Evolutionary conservation across 345 rosid species (phyloP).

Genomic region (Capsella bursapastoris): DNA sequence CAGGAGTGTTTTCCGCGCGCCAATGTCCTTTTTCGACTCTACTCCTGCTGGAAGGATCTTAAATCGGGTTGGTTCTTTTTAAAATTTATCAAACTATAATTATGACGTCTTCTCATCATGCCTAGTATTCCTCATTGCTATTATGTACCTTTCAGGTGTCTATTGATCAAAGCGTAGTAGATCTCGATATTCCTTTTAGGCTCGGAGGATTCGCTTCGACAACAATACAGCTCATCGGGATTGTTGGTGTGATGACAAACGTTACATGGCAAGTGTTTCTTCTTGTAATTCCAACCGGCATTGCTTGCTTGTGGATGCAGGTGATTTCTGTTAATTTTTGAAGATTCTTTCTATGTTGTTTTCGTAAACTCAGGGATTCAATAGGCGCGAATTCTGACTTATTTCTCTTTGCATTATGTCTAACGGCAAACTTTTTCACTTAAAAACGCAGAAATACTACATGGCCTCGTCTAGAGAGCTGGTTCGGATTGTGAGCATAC

Average conservation of each 20-base stretch:
- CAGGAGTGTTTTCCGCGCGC: background rate
- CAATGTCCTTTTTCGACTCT: background rate
- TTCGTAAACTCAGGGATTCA: background rate
- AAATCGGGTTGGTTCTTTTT: background rate
- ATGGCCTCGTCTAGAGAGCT: background rate
- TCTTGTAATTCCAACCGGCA: background rate
- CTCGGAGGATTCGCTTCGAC: background rate
- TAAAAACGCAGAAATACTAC: background rate
- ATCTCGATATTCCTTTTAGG: slow-evolving; percentile 1
- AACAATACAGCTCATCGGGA: background rate
- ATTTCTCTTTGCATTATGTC: background rate
- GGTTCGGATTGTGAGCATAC: background rate
- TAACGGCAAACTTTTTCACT: background rate
- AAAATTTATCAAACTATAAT: background rate
- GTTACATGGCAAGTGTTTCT: background rate
- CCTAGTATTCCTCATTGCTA: background rate
- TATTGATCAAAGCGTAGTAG: background rate
- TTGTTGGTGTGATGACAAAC: background rate
- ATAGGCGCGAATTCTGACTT: background rate
- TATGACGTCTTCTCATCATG: background rate
- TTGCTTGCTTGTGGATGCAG: slow-evolving; percentile 1
- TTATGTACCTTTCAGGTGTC: background rate
- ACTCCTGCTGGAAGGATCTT: background rate
- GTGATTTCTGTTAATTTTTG: background rate
- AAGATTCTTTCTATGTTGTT: background rate